Percentiles rank a stretch among this genome's conserved stretches.
These are phyloP conservation scores for Phytophthora rubi DNA, from an alignment of 352 stramenopile species.

Conservation along the genomic window DNA sequence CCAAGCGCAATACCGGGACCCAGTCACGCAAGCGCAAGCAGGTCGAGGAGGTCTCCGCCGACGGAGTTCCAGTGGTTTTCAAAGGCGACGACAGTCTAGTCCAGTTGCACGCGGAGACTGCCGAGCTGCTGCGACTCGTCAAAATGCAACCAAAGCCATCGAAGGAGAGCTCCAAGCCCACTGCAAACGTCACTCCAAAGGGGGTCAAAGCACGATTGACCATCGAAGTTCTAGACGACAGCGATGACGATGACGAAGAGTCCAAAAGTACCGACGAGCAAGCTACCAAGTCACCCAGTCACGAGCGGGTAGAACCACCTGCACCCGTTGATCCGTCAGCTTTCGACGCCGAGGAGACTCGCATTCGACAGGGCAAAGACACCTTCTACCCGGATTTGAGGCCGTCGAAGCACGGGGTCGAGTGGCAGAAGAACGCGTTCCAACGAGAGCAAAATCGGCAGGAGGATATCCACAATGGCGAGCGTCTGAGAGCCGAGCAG, in stretches of 20 bases:
- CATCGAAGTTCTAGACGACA: slow-evolving; percentile 74
- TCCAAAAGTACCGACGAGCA: slow-evolving; percentile 2
- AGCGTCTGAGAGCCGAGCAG: slow-evolving; percentile 26
- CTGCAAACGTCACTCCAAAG: slow-evolving; percentile 6
- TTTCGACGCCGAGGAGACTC: slow-evolving; percentile 62
- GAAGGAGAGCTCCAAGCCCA: slow-evolving; percentile 33
- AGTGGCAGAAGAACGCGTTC: slow-evolving; percentile 47
- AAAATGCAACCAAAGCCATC: slow-evolving; percentile 44
- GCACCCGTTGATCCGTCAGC: slow-evolving; percentile 47
- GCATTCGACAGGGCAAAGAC: slow-evolving; percentile 58
- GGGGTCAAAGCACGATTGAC: slow-evolving; percentile 55
- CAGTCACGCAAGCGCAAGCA: slow-evolving; percentile 34
- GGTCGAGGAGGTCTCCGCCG: slow-evolving; percentile 15
- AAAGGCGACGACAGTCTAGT: slow-evolving; percentile 54
- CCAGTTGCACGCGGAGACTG: slow-evolving; percentile 70
- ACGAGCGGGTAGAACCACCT: slow-evolving; percentile 1
- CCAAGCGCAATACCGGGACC: slow-evolving; percentile 38
- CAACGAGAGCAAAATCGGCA: slow-evolving; percentile 50
- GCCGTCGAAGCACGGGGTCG: slow-evolving; percentile 57
- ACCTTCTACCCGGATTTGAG: slow-evolving; percentile 68
- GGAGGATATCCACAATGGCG: slow-evolving; percentile 30
- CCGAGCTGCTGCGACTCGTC: slow-evolving; percentile 60
- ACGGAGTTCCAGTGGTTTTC: slow-evolving; percentile 38
- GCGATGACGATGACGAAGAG: slow-evolving; percentile 32
- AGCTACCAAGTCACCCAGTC: background rate